Evolutionary conservation across 495 filamentous ascomycete genomes (phyloP).

Genomic region (Penicillium cataractarum): DNA sequence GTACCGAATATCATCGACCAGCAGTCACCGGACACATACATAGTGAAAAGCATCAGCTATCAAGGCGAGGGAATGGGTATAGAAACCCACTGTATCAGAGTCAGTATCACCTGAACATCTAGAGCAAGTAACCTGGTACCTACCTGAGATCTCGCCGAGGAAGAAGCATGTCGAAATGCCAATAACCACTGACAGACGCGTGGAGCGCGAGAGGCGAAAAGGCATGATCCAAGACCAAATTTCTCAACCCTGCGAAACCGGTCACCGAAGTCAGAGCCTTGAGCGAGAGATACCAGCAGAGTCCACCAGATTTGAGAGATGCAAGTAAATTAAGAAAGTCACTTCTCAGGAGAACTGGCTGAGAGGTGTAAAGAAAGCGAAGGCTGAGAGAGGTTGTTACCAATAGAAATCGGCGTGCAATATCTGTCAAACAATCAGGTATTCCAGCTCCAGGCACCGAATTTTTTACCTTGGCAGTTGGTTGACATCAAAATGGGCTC

Average conservation of each 20-base stretch:
- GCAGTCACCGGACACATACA: slow-evolving; percentile 47
- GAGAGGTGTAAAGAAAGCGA: too few relatives aligned
- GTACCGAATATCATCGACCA: not conserved
- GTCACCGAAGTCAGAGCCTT: not conserved
- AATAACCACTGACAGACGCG: slow-evolving; percentile 50
- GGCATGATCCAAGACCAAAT: slow-evolving; percentile 22
- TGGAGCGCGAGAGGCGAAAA: slow-evolving; percentile 38
- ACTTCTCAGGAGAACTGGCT: not conserved
- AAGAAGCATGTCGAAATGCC: slow-evolving; percentile 56
- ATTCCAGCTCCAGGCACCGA: not conserved
- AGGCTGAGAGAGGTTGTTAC: not conserved
- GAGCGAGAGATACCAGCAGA: not conserved
- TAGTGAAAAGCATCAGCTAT: slow-evolving; percentile 97
- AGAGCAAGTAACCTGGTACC: slow-evolving; percentile 4
- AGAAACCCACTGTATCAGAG: slow-evolving; percentile 63
- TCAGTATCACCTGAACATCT: slow-evolving; percentile 14
- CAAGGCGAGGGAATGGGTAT: slow-evolving; percentile 81
- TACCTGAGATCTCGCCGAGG: slow-evolving; percentile 53
- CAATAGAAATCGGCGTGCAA: not conserved
- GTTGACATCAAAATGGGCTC: slow-evolving; percentile 22
- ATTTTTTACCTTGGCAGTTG: not conserved
- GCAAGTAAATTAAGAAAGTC: not conserved
- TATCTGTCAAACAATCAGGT: not conserved
- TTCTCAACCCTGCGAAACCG: not conserved
- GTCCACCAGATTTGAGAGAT: not conserved